Evolutionary conservation across 1,284 basidiomycete species (phyloP), one percentile per base, ranked within the genome.

Genomic region (Ceratobasidium papillatum): DNA sequence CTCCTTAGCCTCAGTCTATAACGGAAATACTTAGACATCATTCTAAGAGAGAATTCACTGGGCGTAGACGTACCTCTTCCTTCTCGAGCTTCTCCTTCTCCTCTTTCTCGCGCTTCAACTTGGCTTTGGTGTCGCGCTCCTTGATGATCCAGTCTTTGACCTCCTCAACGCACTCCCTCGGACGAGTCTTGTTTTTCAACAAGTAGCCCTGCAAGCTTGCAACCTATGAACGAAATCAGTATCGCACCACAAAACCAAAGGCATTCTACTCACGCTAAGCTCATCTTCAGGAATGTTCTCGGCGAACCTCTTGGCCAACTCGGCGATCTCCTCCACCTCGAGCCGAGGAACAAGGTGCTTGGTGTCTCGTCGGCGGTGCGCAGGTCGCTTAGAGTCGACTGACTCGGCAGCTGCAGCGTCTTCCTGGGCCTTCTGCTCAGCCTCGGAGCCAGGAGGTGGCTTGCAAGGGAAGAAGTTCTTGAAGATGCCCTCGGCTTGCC

Each of bases 401-500:
- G 75, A 36, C 47, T 87, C 75, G 17, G 76, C 69, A 3, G 68
- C 89, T 19, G 86, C 80, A 78, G 90, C 88, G 68, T 83, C 81
- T 45, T 80, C 77, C 64, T 80, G 77, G 25, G 80, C 58, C 14
- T 81, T 77, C 36, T 80, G 76, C 41, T 83, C 77, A n/a, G 80
- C 68, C 68, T 66, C 58, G 49, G 75, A 32, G 52, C 49, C 71
- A 30, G 68, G 62, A 30, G 81, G 79, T 88, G 89, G 81, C 30
- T 64, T 64, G 74, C 81, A 89, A 0, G 93, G 93, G 89, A 94
- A 95, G 87, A 95, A 95, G 81, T 92, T 93, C 81, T 94, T 93
- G 88, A 94, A 95, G 80, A 94, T 93, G 68, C 91, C 92, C 82
- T 94, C 74, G 19, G 93, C 93, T 80, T 95, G 93, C 89, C 90